Conservation (phyloP, 306 rosid genomes). For the Trifolium pratense region DNA sequence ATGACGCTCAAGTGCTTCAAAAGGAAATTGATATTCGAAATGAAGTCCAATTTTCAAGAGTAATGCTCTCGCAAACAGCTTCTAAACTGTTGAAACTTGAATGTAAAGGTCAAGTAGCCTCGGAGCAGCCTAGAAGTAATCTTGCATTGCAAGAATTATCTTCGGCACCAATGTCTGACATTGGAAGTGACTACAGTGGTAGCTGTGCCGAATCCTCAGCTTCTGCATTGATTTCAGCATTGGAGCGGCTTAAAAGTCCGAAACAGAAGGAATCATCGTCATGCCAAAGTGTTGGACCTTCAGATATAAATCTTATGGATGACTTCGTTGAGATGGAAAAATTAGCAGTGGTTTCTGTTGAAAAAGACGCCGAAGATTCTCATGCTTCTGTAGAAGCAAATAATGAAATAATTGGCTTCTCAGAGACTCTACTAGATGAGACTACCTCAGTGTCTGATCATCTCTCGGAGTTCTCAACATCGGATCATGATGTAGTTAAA, state of each 20-base stretch:
- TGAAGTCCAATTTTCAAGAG: slow-evolving; percentile 71
- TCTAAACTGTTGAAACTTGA: slow-evolving; percentile 59
- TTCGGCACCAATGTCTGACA: slow-evolving; percentile 61
- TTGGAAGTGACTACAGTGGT: slow-evolving; percentile 73
- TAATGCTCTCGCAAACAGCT: slow-evolving; percentile 63
- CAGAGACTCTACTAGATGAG: neutral
- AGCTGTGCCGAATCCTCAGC: slow-evolving; percentile 81
- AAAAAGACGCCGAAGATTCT: slow-evolving; percentile 29
- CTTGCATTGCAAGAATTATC: slow-evolving; percentile 54
- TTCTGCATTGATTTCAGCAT: slow-evolving; percentile 72
- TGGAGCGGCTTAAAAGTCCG: slow-evolving; percentile 65
- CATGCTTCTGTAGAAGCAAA: neutral
- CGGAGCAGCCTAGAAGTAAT: slow-evolving; percentile 53
- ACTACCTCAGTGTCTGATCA: slow-evolving; percentile 42
- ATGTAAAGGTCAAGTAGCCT: slow-evolving; percentile 47
- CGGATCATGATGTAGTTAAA: slow-evolving; percentile 55
- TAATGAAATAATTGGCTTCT: neutral
- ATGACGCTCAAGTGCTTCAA: slow-evolving; percentile 75
- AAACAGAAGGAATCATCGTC: slow-evolving; percentile 54
- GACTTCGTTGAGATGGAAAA: slow-evolving; percentile 96
- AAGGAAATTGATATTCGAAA: slow-evolving; percentile 73
- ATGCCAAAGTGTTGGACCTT: slow-evolving; percentile 57
- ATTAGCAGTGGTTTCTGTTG: slow-evolving; percentile 72
- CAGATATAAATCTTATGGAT: slow-evolving; percentile 80
- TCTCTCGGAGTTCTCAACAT: slow-evolving; percentile 40